phyloP scores from a whole-genome alignment of 1,284 basidiomycete species.

The Moesziomyces globuligerus region DNA sequence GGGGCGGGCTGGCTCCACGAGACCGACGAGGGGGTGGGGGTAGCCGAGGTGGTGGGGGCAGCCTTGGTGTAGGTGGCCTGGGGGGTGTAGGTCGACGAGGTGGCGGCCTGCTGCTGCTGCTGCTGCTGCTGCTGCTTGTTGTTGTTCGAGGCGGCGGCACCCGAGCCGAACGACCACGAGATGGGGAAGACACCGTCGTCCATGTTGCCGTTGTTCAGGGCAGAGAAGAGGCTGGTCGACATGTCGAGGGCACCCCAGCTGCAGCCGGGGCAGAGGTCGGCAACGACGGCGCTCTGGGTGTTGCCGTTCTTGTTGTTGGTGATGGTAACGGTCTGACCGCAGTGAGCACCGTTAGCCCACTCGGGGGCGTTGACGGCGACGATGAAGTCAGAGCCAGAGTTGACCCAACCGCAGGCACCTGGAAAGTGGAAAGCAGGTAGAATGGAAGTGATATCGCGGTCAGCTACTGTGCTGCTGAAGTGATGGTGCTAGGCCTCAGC shows the following conservation, averaged over 20 bases:
- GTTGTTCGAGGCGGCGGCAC: constrained; percentile 30
- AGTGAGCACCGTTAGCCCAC: constrained; percentile 66
- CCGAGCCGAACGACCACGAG: constrained; percentile 53
- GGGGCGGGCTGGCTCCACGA: constrained; percentile 9
- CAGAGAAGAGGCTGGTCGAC: constrained; percentile 76
- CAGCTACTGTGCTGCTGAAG: background rate
- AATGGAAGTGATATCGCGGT: background rate
- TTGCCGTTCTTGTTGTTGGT: constrained; percentile 73
- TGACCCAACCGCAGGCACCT: constrained; percentile 47
- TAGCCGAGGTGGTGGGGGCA: constrained; percentile 10
- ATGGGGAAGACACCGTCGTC: constrained; percentile 63
- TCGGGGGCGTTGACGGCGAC: constrained; percentile 62
- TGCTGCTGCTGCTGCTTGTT: constrained; percentile 37
- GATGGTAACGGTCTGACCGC: constrained; percentile 76
- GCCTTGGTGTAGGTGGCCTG: constrained; percentile 17
- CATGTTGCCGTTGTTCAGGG: constrained; percentile 59
- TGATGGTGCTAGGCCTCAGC: background rate
- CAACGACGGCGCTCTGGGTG: constrained; percentile 74
- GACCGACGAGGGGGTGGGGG: constrained; percentile 25
- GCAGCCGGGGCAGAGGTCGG: constrained; percentile 79
- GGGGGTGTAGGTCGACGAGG: constrained; percentile 36
- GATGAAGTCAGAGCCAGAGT: constrained; percentile 56
- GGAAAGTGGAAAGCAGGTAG: background rate
- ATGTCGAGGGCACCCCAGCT: constrained; percentile 80
- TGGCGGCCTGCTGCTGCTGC: constrained; percentile 28